These are phyloP conservation scores for Puccinia novopanici DNA, from an alignment of 1,284 basidiomycete species.

Conservation along the genomic window DNA sequence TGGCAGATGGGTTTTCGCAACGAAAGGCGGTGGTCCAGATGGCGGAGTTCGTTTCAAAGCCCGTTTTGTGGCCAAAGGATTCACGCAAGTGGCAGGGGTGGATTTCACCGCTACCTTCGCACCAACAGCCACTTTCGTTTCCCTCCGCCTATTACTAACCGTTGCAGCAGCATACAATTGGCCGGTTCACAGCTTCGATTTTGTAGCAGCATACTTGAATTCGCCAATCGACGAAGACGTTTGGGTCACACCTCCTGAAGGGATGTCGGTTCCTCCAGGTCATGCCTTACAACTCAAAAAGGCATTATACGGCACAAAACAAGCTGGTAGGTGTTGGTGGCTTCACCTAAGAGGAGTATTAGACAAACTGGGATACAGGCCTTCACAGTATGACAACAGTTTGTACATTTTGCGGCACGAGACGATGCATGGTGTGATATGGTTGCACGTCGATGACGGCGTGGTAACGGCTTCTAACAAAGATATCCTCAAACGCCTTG, in stretches of 20 bases:
- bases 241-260: not conserved
- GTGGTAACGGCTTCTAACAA: too few species aligned
- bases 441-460: too few species aligned
- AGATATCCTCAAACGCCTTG: too few species aligned
- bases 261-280: not conserved
- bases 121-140: too few species aligned
- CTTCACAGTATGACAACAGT: not conserved
- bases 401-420: not conserved
- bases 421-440: not conserved
- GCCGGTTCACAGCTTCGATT: constrained; percentile 8
- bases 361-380: not conserved
- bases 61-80: constrained; percentile 7
- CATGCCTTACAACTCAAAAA: constrained; percentile 1
- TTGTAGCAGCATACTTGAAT: constrained; percentile 32
- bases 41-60: constrained; percentile 12
- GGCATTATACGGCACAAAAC: constrained; percentile 23
- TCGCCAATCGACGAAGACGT: too few species aligned
- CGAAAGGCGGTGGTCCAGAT: not conserved
- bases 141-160: too few species aligned
- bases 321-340: constrained; percentile 33
- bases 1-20: too few species aligned
- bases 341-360: not conserved
- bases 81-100: too few species aligned
- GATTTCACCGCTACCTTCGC: too few species aligned
- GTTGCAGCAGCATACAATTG: not conserved